Evolutionary conservation across 495 filamentous ascomycete genomes (phyloP), one percentile per base, ranked within the genome.

Genomic region (Astrothelium subdiscretum): DNA sequence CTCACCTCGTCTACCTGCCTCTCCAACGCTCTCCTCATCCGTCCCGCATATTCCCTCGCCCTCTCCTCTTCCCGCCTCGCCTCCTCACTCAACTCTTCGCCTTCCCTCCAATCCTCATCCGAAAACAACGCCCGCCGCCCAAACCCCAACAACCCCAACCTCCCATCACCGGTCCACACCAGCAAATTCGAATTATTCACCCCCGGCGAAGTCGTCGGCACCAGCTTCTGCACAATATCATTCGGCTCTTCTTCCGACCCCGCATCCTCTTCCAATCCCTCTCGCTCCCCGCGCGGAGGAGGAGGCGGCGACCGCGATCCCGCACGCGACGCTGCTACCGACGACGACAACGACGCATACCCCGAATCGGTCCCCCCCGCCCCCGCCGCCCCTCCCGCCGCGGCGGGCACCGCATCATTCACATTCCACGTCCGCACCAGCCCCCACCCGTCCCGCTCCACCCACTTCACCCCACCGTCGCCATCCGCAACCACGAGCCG

Each of bases 401-500:
- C n/a, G 20, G 40, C 32, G 8, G 51, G 26, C 20, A 67, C 75
- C 48, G 81, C 77, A 31, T 80, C 79, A 52, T 87, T 91, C 71
- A 88, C 79, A 66, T 87, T 90, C 74, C 85, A 87, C 18, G 83
- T 81, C 29, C 92, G 84, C 48, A 91, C 87, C 66, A 89, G 83
- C n/a, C 85, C 84, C 60, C 84, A 85, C 12, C 90, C 91, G 68
- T 97, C 89, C 27, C 91, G 80, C 73, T 97, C 92, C 27, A 94
- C 81, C 92, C 92, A 97, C 73, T 91, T 95, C 63, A 97, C 71
- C 62, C 85, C 85, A 0, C 92, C 92, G 57, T 90, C 84, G 3
- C 87, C 85, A 65, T 97, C 92, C 0, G 89, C 88, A 65, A 89
- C 90, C 26, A 92, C 88, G 43, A 97, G 81, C 1, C 89, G 81